Evolutionary conservation across 768 basidiomycete species (phyloP).

Genomic region (Lactarius trivialis): DNA sequence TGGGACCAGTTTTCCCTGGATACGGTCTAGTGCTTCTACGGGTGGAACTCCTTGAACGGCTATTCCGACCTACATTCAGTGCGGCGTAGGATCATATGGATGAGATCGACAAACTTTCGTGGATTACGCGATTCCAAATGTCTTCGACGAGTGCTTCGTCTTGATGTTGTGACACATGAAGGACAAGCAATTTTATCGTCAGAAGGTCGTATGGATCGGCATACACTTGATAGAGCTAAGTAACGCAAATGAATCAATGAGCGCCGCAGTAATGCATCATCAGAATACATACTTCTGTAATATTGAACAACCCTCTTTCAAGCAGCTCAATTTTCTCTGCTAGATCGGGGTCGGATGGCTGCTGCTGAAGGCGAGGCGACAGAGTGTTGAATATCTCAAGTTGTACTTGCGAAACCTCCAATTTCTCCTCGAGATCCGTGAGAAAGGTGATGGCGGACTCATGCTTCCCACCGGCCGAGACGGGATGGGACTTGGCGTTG

Average conservation of each 20-base stretch:
- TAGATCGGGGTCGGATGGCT: constrained; percentile 39
- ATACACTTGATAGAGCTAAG: constrained; percentile 80
- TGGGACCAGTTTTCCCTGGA: constrained; percentile 58
- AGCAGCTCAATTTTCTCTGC: constrained; percentile 57
- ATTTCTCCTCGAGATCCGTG: constrained; percentile 90
- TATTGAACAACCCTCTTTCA: constrained; percentile 57
- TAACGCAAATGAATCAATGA: constrained; percentile 7
- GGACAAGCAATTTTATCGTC: constrained; percentile 78
- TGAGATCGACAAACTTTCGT: constrained; percentile 50
- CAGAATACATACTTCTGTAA: constrained; percentile 67
- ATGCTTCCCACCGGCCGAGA: constrained; percentile 67
- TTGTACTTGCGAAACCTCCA: constrained; percentile 96
- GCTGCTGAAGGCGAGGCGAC: constrained; percentile 52
- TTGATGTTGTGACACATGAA: constrained; percentile 89
- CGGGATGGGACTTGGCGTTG: constrained; percentile 92
- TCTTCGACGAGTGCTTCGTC: constrained; percentile 75
- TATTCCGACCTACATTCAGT: constrained; percentile 27
- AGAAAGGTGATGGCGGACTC: constrained; percentile 93
- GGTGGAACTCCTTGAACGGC: constrained; percentile 52
- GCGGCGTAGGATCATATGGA: background rate
- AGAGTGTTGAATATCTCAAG: constrained; percentile 78
- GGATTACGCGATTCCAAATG: constrained; percentile 86
- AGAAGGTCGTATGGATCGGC: constrained; percentile 83
- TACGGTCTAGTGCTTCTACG: constrained; percentile 49
- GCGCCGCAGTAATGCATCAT: background rate